Percentiles rank a stretch among this genome's conserved stretches.
These are phyloP conservation scores for Priceomyces castillae DNA, from an alignment of 805 yeast species.

Conservation along the genomic window DNA sequence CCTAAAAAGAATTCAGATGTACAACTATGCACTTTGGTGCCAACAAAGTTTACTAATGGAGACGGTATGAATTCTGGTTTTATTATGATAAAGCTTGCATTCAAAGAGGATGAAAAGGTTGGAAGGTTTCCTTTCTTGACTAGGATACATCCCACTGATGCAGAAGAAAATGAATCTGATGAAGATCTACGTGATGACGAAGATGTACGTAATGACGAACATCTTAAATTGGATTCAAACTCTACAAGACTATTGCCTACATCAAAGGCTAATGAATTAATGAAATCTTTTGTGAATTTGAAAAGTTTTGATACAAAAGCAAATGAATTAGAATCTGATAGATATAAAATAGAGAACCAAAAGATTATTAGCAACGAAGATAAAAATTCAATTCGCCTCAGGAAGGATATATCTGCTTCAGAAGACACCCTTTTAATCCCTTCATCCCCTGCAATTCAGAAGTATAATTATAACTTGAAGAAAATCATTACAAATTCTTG, in stretches of 20 bases:
- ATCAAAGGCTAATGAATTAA: slow-evolving; percentile 16
- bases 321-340: background rate
- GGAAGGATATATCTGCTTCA: slow-evolving; percentile 1
- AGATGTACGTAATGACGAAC: slow-evolving; percentile 2
- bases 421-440: slow-evolving; percentile 19
- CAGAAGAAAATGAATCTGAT: slow-evolving; percentile 1
- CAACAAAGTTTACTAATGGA: slow-evolving; percentile 21
- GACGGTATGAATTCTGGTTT: slow-evolving; percentile 28
- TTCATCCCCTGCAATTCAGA: slow-evolving; percentile 30
- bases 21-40: slow-evolving; percentile 52
- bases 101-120: slow-evolving; percentile 68
- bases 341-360: slow-evolving; percentile 9
- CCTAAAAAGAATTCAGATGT: slow-evolving; percentile 47
- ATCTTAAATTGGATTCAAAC: slow-evolving; percentile 4
- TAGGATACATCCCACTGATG: slow-evolving; percentile 7
- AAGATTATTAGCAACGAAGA: slow-evolving; percentile 13
- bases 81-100: slow-evolving; percentile 59
- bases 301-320: slow-evolving; percentile 23
- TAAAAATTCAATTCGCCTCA: background rate
- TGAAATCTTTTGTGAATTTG: slow-evolving; percentile 32
- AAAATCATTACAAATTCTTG: slow-evolving; percentile 24
- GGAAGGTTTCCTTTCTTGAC: slow-evolving; percentile 46
- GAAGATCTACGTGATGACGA: slow-evolving; percentile 8
- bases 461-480: slow-evolving; percentile 23
- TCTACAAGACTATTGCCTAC: slow-evolving; percentile 7